A percentile compares a stretch with the other conserved stretches of the same genome.
Conservation (phyloP, 1,284 basidiomycete genomes). For the Apiotrichum gamsii region DNA sequence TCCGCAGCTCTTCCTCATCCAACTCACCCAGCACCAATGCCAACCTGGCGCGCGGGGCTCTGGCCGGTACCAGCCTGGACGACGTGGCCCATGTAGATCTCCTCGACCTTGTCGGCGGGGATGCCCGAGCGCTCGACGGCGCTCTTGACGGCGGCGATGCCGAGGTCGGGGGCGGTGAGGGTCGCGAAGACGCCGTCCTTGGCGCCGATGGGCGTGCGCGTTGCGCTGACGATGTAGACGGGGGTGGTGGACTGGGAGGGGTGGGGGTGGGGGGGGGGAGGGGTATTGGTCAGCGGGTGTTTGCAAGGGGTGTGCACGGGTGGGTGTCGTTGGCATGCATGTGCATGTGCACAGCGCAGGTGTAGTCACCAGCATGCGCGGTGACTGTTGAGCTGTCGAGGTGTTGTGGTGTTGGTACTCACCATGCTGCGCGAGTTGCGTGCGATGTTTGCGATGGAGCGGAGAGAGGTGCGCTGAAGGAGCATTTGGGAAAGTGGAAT, state of each 20-base stretch:
- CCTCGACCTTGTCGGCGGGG: slow-evolving; percentile 76
- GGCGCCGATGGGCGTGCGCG: slow-evolving; percentile 90
- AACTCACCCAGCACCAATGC: slow-evolving; percentile 67
- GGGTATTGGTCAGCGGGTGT: too few species aligned
- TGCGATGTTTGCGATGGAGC: slow-evolving; percentile 12
- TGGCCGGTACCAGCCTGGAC: slow-evolving; percentile 94
- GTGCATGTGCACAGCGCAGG: background rate
- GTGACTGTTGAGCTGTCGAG: too few species aligned
- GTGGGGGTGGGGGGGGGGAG: background rate
- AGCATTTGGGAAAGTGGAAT: too few species aligned
- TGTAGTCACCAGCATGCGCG: too few species aligned
- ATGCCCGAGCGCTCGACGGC: slow-evolving; percentile 76
- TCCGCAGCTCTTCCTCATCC: background rate
- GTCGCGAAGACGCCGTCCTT: slow-evolving; percentile 85
- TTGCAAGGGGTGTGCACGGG: too few species aligned
- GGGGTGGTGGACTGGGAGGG: slow-evolving; percentile 53
- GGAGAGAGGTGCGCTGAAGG: slow-evolving; percentile 12
- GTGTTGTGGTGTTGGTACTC: too few species aligned
- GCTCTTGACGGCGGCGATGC: slow-evolving; percentile 79
- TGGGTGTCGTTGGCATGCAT: too few species aligned
- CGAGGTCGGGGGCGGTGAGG: slow-evolving; percentile 85
- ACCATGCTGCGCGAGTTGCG: slow-evolving; percentile 18
- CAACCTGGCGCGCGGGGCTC: slow-evolving; percentile 91
- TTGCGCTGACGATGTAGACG: slow-evolving; percentile 91
- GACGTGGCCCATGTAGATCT: slow-evolving; percentile 95